Evolutionary conservation across 1,284 basidiomycete genomes (phyloP).

Genomic region (Boletus subluridellus): DNA sequence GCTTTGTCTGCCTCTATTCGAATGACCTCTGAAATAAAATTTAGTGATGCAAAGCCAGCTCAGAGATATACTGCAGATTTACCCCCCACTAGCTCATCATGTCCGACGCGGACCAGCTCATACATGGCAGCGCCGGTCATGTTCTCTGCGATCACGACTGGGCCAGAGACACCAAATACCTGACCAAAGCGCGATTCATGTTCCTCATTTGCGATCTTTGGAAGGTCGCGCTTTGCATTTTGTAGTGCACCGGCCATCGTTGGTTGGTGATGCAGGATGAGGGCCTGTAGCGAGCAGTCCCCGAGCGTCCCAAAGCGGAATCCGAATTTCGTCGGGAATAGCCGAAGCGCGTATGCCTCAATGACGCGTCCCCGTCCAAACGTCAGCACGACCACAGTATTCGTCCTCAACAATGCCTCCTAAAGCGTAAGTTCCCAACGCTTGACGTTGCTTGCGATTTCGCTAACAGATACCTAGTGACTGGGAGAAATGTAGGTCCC

Average conservation of each 20-base stretch:
- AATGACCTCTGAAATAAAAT: constrained; percentile 76
- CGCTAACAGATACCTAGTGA: constrained; percentile 52
- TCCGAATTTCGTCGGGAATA: constrained; percentile 24
- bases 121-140: constrained; percentile 97
- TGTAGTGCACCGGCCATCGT: constrained; percentile 87
- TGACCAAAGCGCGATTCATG: constrained; percentile 85
- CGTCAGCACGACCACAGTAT: constrained; percentile 14
- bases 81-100: constrained; percentile 97
- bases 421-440: constrained; percentile 59
- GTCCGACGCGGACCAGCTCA: constrained; percentile 93
- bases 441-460: constrained; percentile 2
- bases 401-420: constrained; percentile 64
- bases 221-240: constrained; percentile 83
- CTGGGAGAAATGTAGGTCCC: constrained; percentile 89
- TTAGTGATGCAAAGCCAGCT: constrained; percentile 18
- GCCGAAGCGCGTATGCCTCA: constrained; percentile 29
- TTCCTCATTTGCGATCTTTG: constrained; percentile 87
- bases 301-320: constrained; percentile 33
- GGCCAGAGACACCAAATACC: constrained; percentile 93
- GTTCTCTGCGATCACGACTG: constrained; percentile 95
- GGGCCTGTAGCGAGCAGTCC: background rate
- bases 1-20: constrained; percentile 95
- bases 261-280: constrained; percentile 9
- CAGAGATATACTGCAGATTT: constrained; percentile 9
- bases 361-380: constrained; percentile 34